A percentile compares a stretch with the other conserved stretches of the same genome.
These are phyloP conservation scores for Rhizophagus clarus DNA, from an alignment of 192 early-diverging fungal species.

Conservation along the genomic window DNA sequence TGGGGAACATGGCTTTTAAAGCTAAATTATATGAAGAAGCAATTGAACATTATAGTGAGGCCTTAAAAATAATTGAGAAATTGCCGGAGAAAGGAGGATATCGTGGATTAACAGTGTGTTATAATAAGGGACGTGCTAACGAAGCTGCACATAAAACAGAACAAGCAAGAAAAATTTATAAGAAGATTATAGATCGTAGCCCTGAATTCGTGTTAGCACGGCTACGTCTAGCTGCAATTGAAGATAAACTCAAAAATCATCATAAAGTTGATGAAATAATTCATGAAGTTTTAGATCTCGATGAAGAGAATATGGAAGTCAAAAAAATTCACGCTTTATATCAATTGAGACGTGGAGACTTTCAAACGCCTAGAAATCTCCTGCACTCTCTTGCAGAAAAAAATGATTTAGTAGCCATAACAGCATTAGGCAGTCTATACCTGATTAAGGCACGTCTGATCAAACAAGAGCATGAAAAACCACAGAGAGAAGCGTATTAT, in stretches of 20 bases:
- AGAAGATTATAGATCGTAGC: neutral
- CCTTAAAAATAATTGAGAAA: neutral
- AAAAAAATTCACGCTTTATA: slow-evolving; percentile 78
- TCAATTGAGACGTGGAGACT: slow-evolving; percentile 51
- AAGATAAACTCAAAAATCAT: slow-evolving; percentile 18
- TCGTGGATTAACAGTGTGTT: neutral
- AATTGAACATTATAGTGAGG: neutral
- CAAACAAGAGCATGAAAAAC: slow-evolving; percentile 70
- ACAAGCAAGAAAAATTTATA: slow-evolving; percentile 2
- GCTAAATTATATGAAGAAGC: neutral
- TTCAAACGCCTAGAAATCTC: slow-evolving; percentile 60
- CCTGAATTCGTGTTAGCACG: neutral
- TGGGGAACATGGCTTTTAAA: slow-evolving; percentile 11
- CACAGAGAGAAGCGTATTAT: slow-evolving; percentile 61
- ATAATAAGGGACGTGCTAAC: neutral
- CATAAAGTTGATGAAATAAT: slow-evolving; percentile 68
- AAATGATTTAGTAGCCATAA: slow-evolving; percentile 61
- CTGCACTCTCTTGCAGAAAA: slow-evolving; percentile 63
- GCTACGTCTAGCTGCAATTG: slow-evolving; percentile 16
- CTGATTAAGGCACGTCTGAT: slow-evolving; percentile 54
- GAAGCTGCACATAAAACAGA: neutral
- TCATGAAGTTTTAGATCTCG: slow-evolving; percentile 56
- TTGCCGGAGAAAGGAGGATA: neutral
- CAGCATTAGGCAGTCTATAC: slow-evolving; percentile 74
- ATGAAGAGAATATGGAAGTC: slow-evolving; percentile 80